phyloP scores from a whole-genome alignment of 208 protist species.

The Vickermania ingenoplastis region DNA sequence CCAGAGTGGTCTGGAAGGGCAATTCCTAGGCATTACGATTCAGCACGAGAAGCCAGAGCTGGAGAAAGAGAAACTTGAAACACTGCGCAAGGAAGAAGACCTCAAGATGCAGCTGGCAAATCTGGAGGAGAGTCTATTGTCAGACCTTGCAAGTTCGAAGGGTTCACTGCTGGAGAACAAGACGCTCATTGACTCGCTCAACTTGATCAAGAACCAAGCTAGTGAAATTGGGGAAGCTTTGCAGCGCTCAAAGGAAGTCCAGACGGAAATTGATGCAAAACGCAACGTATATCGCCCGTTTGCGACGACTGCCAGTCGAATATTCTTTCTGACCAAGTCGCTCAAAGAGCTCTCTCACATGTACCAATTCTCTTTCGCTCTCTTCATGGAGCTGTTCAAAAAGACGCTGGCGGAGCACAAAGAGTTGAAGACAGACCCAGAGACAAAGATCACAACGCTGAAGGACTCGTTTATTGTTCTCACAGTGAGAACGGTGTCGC shows the following conservation, averaged over 20 bases:
- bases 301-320: constrained; percentile 70
- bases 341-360: constrained; percentile 92
- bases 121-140: constrained; percentile 91
- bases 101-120: constrained; percentile 91
- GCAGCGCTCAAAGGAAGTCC: constrained; percentile 78
- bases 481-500: constrained; percentile 74
- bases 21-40: constrained; percentile 95
- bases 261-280: constrained; percentile 88
- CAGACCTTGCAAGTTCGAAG: constrained; percentile 87
- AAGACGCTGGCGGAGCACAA: constrained; percentile 54
- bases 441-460: constrained; percentile 81
- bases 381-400: constrained; percentile 86
- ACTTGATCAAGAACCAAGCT: constrained; percentile 95
- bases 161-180: constrained; percentile 96
- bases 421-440: constrained; percentile 61
- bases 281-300: constrained; percentile 93
- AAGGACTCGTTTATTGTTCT: constrained; percentile 67
- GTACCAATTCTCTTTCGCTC: constrained; percentile 95
- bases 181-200: constrained; percentile 89
- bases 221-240: constrained; percentile 82
- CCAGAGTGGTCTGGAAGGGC: constrained; percentile 93
- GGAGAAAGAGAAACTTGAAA: constrained; percentile 88
- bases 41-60: constrained; percentile 96
- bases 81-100: constrained; percentile 93
- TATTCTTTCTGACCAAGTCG: constrained; percentile 92